A percentile compares a stretch with the other conserved stretches of the same genome.
These are phyloP conservation scores for Clarireedia paspali DNA, from an alignment of 2,329 filamentous ascomycete genomes.

Conservation along the genomic window DNA sequence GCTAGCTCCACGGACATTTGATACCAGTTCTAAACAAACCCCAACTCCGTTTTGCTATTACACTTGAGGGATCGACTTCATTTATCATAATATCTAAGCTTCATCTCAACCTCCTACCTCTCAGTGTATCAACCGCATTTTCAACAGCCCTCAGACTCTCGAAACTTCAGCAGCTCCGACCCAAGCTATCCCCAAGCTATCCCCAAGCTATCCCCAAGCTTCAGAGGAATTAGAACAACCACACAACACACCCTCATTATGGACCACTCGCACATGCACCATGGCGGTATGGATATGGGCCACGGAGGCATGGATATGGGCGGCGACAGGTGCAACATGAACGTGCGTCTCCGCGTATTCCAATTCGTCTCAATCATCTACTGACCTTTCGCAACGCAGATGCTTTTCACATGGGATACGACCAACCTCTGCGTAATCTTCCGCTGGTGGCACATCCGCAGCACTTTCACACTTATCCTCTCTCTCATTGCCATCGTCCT, in stretches of 20 bases:
- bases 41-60: no score
- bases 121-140: background rate
- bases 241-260: conserved; percentile 5
- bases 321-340: conserved; percentile 77
- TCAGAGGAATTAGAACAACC: background rate
- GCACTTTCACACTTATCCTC: conserved; percentile 64
- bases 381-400: conserved; percentile 44
- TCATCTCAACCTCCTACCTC: background rate
- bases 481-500: conserved; percentile 78
- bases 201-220: no score
- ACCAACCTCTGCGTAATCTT: conserved; percentile 95
- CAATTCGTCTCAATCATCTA: background rate
- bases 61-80: no score
- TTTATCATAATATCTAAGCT: background rate
- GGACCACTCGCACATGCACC: conserved; percentile 34
- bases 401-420: conserved; percentile 97
- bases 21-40: no score
- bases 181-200: no score
- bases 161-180: background rate
- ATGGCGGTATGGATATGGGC: conserved; percentile 34
- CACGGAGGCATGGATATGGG: conserved; percentile 41
- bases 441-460: conserved; percentile 77
- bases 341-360: conserved; percentile 45
- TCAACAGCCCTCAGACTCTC: background rate
- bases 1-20: no score